Percentiles rank a stretch among this genome's conserved stretches.
These are phyloP conservation scores for Trypanosoma vivax DNA, from an alignment of 208 protist species.

Conservation along the genomic window DNA sequence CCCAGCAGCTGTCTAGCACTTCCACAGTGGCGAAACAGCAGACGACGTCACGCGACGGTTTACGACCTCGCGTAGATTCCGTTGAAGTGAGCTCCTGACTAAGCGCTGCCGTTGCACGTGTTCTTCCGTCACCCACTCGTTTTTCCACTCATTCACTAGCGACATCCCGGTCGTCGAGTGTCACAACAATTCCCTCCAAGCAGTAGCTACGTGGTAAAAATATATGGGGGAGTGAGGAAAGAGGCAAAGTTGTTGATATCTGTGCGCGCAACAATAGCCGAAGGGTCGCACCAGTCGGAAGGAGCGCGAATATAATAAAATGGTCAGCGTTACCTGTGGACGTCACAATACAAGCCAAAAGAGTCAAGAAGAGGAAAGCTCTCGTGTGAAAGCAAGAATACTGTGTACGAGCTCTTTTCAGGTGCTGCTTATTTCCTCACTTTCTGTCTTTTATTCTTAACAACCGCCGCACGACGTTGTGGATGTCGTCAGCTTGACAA, in stretches of 20 bases:
- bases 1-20: constrained; percentile 54
- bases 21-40: constrained; percentile 30
- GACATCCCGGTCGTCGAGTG: not conserved
- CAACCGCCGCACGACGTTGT: no score
- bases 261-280: no score
- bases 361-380: no score
- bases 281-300: no score
- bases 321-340: no score
- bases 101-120: constrained; percentile 41
- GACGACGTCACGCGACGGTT: constrained; percentile 57
- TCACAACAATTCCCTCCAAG: not conserved
- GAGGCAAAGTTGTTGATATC: not conserved
- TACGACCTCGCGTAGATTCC: constrained; percentile 31
- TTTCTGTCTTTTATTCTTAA: no score
- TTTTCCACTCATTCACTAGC: constrained; percentile 13
- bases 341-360: no score
- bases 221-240: not conserved
- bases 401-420: no score
- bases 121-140: constrained; percentile 28
- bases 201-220: not conserved
- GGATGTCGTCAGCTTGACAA: no score
- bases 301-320: no score
- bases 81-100: constrained; percentile 41
- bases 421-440: no score
- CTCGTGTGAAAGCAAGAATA: no score